A percentile compares a stretch with the other conserved stretches of the same genome.
These are phyloP conservation scores for Castanea crenata DNA, from an alignment of 306 rosid genomes.

Conservation along the genomic window DNA sequence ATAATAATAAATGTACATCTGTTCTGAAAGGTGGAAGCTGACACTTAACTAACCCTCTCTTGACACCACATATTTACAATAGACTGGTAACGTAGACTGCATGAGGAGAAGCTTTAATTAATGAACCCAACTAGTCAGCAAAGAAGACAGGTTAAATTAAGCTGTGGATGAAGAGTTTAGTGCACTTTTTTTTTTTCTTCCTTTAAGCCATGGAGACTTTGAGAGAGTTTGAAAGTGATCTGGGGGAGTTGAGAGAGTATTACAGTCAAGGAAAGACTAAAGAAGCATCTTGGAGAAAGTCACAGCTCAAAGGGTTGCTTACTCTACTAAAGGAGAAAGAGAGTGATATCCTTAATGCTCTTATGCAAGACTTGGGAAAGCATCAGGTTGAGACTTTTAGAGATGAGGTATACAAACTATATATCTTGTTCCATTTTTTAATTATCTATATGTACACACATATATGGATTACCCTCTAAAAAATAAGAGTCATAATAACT, in stretches of 20 bases:
- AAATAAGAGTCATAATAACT: too few species aligned
- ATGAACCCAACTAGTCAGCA: neutral
- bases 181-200: too few species aligned
- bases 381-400: slow-evolving; percentile 69
- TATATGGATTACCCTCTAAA: neutral
- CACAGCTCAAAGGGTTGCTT: slow-evolving; percentile 57
- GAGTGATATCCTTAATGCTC: slow-evolving; percentile 46
- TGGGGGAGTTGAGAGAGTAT: slow-evolving; percentile 42
- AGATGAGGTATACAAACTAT: slow-evolving; percentile 51
- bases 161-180: neutral
- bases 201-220: slow-evolving; percentile 19
- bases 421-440: neutral
- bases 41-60: too few species aligned
- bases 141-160: neutral
- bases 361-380: slow-evolving; percentile 64
- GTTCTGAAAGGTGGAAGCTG: too few species aligned
- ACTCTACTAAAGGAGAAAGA: slow-evolving; percentile 43
- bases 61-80: neutral
- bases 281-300: slow-evolving; percentile 63
- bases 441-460: neutral
- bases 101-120: neutral
- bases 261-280: slow-evolving; percentile 58
- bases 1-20: too few species aligned
- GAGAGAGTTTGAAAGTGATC: slow-evolving; percentile 31
- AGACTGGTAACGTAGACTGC: neutral